These are phyloP conservation scores for Akanthomyces dipterigenus DNA, from an alignment of 2,329 filamentous ascomycete genomes.

Conservation along the genomic window DNA sequence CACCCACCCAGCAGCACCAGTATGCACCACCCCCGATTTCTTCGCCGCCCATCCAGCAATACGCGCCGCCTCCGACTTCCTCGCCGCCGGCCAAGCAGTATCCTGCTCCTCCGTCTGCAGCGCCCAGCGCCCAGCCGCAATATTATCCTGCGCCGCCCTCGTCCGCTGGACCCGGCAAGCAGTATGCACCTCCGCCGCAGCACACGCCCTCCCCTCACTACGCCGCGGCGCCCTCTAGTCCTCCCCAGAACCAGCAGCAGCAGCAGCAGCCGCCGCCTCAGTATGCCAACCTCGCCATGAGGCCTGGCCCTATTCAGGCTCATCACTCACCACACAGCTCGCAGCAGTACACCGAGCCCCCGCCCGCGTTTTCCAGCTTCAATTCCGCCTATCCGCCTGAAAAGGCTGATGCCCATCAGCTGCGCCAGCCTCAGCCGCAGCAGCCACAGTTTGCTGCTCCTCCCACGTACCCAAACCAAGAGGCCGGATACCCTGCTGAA, in stretches of 20 bases:
- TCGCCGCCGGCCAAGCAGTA: constrained; percentile 40
- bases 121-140: constrained; percentile 38
- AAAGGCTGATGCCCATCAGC: constrained; percentile 15
- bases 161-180: constrained; percentile 18
- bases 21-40: constrained; percentile 17
- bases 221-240: constrained; percentile 19
- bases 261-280: constrained; percentile 19
- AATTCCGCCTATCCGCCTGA: constrained; percentile 15
- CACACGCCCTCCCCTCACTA: constrained; percentile 27
- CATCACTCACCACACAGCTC: background rate
- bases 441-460: constrained; percentile 21
- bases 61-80: constrained; percentile 37
- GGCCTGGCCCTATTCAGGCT: constrained; percentile 12
- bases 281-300: constrained; percentile 19
- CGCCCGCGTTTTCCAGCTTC: constrained; percentile 11
- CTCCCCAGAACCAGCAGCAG: constrained; percentile 16
- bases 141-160: constrained; percentile 40
- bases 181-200: constrained; percentile 27
- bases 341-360: constrained; percentile 3
- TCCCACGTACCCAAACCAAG: constrained; percentile 12
- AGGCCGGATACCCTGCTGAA: constrained; percentile 22
- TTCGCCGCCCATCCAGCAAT: constrained; percentile 25
- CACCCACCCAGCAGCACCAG: background rate
- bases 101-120: constrained; percentile 41
- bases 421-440: constrained; percentile 21